Conservation (phyloP, 768 basidiomycete species). For the Auriscalpium microsporum region DNA sequence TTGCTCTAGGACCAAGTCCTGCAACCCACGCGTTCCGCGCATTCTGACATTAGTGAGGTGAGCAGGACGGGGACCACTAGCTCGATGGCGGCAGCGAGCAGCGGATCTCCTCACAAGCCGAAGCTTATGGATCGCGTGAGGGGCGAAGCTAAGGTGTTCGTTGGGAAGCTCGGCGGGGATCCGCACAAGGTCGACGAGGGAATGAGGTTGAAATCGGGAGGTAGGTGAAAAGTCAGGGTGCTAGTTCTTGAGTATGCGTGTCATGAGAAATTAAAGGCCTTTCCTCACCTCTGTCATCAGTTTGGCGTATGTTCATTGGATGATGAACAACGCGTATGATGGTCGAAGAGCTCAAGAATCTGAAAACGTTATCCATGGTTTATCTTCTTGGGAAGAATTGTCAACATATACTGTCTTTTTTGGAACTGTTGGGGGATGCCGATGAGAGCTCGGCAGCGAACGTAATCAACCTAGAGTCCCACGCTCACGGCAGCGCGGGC, state of each 20-base stretch:
- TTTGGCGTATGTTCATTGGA: too few relatives aligned
- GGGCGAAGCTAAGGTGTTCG: constrained; percentile 1
- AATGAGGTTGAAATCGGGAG: background rate
- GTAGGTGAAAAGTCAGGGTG: background rate
- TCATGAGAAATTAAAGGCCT: too few relatives aligned
- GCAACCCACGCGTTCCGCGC: background rate
- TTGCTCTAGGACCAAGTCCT: background rate
- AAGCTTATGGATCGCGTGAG: constrained; percentile 3
- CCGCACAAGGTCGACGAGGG: constrained; percentile 2
- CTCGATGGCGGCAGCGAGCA: background rate
- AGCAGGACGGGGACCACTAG: background rate
- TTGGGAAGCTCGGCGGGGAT: constrained; percentile 4
- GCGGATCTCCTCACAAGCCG: background rate
- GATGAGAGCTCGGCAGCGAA: too few relatives aligned
- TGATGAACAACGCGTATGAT: too few relatives aligned
- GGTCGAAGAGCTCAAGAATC: too few relatives aligned
- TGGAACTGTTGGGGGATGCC: too few relatives aligned
- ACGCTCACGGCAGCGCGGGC: too few relatives aligned
- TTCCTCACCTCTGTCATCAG: too few relatives aligned
- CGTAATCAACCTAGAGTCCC: too few relatives aligned
- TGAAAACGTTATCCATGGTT: too few relatives aligned
- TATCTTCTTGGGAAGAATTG: too few relatives aligned
- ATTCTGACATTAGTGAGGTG: background rate
- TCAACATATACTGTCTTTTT: too few relatives aligned
- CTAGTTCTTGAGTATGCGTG: background rate